These are phyloP conservation scores for Phyllachora maydis DNA, from an alignment of 2,329 filamentous ascomycete species.

Conservation along the genomic window DNA sequence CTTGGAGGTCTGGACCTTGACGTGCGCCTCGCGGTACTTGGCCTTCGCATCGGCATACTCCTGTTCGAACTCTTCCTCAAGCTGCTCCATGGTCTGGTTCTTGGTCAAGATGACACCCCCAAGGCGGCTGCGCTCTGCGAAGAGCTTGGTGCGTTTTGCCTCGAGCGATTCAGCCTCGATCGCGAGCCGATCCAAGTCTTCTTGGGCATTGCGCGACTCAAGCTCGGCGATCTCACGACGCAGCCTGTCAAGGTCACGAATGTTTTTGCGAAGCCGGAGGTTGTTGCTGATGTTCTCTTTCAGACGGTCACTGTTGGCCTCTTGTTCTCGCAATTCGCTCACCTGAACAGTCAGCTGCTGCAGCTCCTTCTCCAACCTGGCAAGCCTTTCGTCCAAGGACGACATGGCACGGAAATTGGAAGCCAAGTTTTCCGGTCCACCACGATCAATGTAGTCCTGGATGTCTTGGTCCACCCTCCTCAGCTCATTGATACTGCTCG, in stretches of 20 bases:
- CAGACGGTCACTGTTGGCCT: slow-evolving; percentile 60
- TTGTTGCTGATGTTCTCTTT: slow-evolving; percentile 84
- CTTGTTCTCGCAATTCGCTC: slow-evolving; percentile 58
- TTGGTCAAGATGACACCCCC: slow-evolving; percentile 68
- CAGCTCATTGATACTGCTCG: slow-evolving; percentile 58
- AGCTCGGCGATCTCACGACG: slow-evolving; percentile 52
- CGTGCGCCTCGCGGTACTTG: slow-evolving; percentile 72
- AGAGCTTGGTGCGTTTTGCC: slow-evolving; percentile 43
- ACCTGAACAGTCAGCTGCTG: slow-evolving; percentile 44
- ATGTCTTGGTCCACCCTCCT: slow-evolving; percentile 60
- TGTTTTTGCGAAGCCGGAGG: slow-evolving; percentile 60
- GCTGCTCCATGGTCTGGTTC: slow-evolving; percentile 54
- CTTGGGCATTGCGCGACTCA: slow-evolving; percentile 59
- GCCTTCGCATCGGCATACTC: slow-evolving; percentile 69
- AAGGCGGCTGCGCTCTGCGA: slow-evolving; percentile 52
- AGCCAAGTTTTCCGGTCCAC: slow-evolving; percentile 51
- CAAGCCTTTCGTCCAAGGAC: slow-evolving; percentile 43
- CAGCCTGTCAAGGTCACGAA: slow-evolving; percentile 46
- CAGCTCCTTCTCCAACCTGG: slow-evolving; percentile 46
- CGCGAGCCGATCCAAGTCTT: slow-evolving; percentile 58
- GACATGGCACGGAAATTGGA: slow-evolving; percentile 50
- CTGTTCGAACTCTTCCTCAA: slow-evolving; percentile 62
- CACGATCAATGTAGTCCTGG: slow-evolving; percentile 54
- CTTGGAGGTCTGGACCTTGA: slow-evolving; percentile 79
- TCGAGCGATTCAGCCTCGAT: slow-evolving; percentile 49